Conservation (phyloP, 106 monocot species). For the Dendrobium nobile region DNA sequence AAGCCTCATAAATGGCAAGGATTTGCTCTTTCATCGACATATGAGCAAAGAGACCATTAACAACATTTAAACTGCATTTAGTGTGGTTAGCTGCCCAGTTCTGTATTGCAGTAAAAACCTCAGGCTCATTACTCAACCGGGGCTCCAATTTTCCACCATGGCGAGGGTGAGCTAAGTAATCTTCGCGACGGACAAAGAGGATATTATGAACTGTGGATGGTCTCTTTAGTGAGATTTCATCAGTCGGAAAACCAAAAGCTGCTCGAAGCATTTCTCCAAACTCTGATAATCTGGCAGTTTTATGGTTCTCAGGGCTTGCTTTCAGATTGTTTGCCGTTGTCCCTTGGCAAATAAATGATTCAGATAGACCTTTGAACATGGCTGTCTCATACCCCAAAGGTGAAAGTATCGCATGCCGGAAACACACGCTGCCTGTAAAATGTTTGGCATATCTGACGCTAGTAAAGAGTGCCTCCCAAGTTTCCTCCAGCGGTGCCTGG, state of each 20-base stretch:
- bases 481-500: conserved; percentile 84
- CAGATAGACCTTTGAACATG: conserved; percentile 75
- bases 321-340: conserved; percentile 28
- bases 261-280: conserved; percentile 88
- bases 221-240: conserved; percentile 18
- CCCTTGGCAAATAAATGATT: conserved; percentile 66
- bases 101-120: conserved; percentile 58
- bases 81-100: conserved; percentile 49
- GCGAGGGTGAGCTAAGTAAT: conserved; percentile 92
- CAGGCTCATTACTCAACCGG: conserved; percentile 74
- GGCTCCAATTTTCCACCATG: conserved; percentile 77
- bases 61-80: conserved; percentile 61
- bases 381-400: conserved; percentile 96
- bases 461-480: conserved; percentile 87
- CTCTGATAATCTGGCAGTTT: conserved; percentile 73
- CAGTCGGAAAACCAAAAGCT: conserved; percentile 41
- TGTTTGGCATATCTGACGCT: conserved; percentile 80
- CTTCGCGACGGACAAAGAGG: conserved; percentile 87
- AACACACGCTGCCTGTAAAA: conserved; percentile 76
- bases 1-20: conserved; percentile 59
- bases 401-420: conserved; percentile 72
- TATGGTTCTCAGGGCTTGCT: conserved; percentile 35
- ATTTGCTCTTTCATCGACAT: conserved; percentile 86
- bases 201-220: conserved; percentile 39
- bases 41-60: conserved; percentile 91